Evolutionary conservation across 495 filamentous ascomycete genomes (phyloP), one percentile per base, ranked within the genome.

Genomic region (Podospora appendiculata): DNA sequence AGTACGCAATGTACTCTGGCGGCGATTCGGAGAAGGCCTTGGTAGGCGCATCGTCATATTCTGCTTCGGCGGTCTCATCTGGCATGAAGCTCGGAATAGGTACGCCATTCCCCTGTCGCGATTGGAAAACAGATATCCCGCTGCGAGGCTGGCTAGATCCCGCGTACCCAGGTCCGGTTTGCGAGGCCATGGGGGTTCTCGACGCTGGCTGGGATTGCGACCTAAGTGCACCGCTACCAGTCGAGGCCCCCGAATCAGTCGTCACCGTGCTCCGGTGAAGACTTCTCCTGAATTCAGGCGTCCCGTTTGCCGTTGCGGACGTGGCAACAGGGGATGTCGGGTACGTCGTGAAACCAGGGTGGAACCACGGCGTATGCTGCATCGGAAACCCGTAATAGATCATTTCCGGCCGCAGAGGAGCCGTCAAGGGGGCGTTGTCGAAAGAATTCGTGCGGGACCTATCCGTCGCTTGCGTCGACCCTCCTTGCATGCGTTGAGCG

Each of bases 171-270:
- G 50, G 19, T 40, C 54, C 48, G 5, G 51, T 25, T 16, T 54
- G 58, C 11, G 60, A 43, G 25, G 55, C 47, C 58, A 64, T 62
- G 2, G 68, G 56, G 7, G 70, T 71, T 39, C 78, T 70, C 38
- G 72, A 70, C 6, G 78, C 77, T 49, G 78, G 78, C 57, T 80
- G 78, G 32, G 78, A 81, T 58, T 81, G 78, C 45, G 78, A 81
- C 51, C 78, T 71, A 53, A 79, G 61, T 18, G 73, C 56, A 50
- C 74, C 75, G 40, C 66, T 72, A 45, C 68, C 66, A 51, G 61
- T 51, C 32, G 60, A 57, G 49, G 63, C 48, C 13, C 63, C 68
- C n/a, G 72, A 53, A 14, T 77, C 75, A 25, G 45, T 58, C 17
- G 59, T 48, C 35, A 63, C 58, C 6, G 67, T 55, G 8, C 72